These are phyloP conservation scores for Lycium ferocissimum DNA, from an alignment of 257 asterid species.

Conservation along the genomic window DNA sequence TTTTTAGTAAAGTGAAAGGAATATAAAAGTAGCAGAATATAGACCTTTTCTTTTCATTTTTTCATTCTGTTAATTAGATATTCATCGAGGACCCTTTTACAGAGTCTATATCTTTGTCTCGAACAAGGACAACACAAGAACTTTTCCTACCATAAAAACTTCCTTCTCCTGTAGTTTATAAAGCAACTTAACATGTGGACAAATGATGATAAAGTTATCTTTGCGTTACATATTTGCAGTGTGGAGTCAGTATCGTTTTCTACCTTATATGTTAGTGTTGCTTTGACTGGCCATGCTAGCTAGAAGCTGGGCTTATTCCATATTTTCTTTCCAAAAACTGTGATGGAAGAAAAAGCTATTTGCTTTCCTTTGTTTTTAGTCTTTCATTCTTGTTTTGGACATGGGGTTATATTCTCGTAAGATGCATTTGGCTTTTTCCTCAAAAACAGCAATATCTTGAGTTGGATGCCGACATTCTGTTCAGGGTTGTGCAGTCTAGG, in stretches of 20 bases:
- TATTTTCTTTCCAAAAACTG: neutral
- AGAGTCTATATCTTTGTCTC: conserved; percentile 29
- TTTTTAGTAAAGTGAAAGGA: conserved; percentile 19
- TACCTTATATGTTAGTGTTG: neutral
- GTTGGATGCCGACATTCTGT: conserved; percentile 25
- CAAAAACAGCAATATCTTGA: conserved; percentile 24
- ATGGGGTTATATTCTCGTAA: neutral
- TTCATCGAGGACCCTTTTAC: conserved; percentile 5
- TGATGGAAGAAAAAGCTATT: neutral
- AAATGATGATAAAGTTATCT: conserved; percentile 22
- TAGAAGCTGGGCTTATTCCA: neutral
- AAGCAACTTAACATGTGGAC: conserved; percentile 39
- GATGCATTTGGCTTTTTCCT: conserved; percentile 20
- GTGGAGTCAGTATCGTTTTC: neutral
- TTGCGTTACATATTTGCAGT: neutral
- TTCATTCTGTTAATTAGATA: neutral
- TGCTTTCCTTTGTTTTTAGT: neutral
- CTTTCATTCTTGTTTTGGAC: neutral
- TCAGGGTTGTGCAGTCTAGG: conserved; percentile 28
- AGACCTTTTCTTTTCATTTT: conserved; percentile 23
- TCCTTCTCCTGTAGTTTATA: conserved; percentile 49
- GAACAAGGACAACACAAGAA: conserved; percentile 33
- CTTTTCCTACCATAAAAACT: conserved; percentile 36
- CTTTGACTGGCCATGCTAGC: conserved; percentile 16
- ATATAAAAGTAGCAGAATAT: conserved; percentile 16